These are phyloP conservation scores for Myriangium duriaei DNA, from an alignment of 2,329 filamentous ascomycete species.

Conservation along the genomic window DNA sequence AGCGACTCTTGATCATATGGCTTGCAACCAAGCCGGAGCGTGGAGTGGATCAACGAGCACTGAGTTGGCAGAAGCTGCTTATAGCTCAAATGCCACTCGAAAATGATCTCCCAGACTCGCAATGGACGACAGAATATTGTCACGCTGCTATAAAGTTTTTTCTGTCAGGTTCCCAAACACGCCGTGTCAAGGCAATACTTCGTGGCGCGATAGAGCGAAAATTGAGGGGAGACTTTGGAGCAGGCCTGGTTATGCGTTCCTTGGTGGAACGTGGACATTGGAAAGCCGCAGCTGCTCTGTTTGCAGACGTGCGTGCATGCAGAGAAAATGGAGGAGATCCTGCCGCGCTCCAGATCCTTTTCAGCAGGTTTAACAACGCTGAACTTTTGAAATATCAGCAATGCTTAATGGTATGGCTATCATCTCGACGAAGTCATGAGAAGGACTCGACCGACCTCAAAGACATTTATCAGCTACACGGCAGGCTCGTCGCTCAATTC, in stretches of 20 bases:
- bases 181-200: neutral
- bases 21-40: neutral
- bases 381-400: no score
- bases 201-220: neutral
- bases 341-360: neutral
- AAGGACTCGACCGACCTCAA: no score
- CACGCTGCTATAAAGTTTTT: neutral
- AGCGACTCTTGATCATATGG: neutral
- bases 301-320: neutral
- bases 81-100: neutral
- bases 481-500: constrained; percentile 13
- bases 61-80: neutral
- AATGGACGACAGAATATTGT: neutral
- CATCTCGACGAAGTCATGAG: no score
- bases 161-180: neutral
- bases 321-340: neutral
- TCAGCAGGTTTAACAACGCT: neutral
- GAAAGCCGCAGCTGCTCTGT: neutral
- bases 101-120: neutral
- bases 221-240: constrained; percentile 2
- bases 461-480: constrained; percentile 16
- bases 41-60: neutral
- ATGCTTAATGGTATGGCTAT: no score
- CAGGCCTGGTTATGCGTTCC: neutral
- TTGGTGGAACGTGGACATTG: neutral